Evolutionary conservation across 2,329 filamentous ascomycete species (phyloP).

Genomic region (Talaromyces rugulosus): DNA sequence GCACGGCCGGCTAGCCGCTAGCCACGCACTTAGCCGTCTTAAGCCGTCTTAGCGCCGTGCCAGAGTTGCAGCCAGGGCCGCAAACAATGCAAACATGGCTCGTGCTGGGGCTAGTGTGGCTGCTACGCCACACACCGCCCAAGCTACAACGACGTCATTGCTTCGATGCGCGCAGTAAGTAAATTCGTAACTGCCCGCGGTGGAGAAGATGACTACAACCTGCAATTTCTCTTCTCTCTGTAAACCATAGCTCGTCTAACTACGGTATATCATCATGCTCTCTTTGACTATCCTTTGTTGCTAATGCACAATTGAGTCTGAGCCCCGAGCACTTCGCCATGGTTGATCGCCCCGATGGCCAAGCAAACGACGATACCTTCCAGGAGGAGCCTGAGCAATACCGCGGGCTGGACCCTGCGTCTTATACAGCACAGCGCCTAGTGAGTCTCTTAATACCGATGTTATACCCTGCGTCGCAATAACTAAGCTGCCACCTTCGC

Average conservation of each 20-base stretch:
- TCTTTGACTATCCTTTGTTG: neutral
- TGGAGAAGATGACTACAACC: neutral
- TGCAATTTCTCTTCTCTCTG: too few species aligned
- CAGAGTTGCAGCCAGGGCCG: neutral
- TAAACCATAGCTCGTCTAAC: neutral
- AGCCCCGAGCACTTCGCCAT: constrained; percentile 5
- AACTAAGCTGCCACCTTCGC: constrained; percentile 6
- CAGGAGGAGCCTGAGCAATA: constrained; percentile 18
- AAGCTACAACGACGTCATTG: constrained; percentile 28
- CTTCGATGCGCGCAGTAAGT: neutral
- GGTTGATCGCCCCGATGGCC: constrained; percentile 7
- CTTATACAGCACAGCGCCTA: constrained; percentile 53
- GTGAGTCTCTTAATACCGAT: constrained; percentile 31
- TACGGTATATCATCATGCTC: neutral
- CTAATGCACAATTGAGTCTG: neutral
- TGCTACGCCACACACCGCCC: constrained; percentile 5
- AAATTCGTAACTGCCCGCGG: neutral
- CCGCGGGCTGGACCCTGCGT: constrained; percentile 42
- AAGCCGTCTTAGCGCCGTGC: neutral
- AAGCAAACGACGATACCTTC: constrained; percentile 7
- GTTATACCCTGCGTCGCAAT: neutral
- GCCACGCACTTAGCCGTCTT: neutral
- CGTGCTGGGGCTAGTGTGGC: constrained; percentile 5
- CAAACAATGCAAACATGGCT: constrained; percentile 24
- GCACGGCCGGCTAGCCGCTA: neutral